A percentile compares a stretch with the other conserved stretches of the same genome.
These are phyloP conservation scores for Pharnaceum exiguum DNA, from an alignment of 148 eudicot species.

Conservation along the genomic window DNA sequence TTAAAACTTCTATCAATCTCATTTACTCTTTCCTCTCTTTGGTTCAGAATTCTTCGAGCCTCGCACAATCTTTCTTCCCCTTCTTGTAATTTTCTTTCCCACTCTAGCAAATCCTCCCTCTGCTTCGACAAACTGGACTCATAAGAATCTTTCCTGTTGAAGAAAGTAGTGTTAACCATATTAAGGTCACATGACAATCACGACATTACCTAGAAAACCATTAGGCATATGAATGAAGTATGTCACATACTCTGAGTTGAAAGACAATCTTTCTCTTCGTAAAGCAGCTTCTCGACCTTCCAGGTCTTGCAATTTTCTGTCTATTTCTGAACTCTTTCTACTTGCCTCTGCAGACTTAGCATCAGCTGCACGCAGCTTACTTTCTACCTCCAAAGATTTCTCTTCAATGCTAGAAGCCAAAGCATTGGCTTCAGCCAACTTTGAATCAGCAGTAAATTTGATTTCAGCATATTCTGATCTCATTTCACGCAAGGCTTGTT, in stretches of 20 bases:
- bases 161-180: not conserved
- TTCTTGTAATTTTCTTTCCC: constrained; percentile 86
- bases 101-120: constrained; percentile 82
- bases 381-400: constrained; percentile 90
- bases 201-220: not conserved
- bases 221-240: not conserved
- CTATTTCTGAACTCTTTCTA: constrained; percentile 82
- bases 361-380: constrained; percentile 76
- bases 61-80: constrained; percentile 90
- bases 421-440: constrained; percentile 87
- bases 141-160: constrained; percentile 62
- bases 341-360: constrained; percentile 90
- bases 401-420: constrained; percentile 77
- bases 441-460: constrained; percentile 86
- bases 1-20: constrained; percentile 58
- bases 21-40: constrained; percentile 85
- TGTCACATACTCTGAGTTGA: constrained; percentile 69
- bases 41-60: constrained; percentile 74
- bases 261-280: constrained; percentile 72
- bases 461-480: constrained; percentile 95
- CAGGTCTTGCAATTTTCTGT: constrained; percentile 61
- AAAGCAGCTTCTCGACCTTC: constrained; percentile 73
- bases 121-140: constrained; percentile 60
- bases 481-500: constrained; percentile 82
- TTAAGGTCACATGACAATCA: not conserved